A percentile compares a stretch with the other conserved stretches of the same genome.
Evolutionary conservation across 257 asterid species (phyloP).

Genomic region (Ehretia macrophylla): DNA sequence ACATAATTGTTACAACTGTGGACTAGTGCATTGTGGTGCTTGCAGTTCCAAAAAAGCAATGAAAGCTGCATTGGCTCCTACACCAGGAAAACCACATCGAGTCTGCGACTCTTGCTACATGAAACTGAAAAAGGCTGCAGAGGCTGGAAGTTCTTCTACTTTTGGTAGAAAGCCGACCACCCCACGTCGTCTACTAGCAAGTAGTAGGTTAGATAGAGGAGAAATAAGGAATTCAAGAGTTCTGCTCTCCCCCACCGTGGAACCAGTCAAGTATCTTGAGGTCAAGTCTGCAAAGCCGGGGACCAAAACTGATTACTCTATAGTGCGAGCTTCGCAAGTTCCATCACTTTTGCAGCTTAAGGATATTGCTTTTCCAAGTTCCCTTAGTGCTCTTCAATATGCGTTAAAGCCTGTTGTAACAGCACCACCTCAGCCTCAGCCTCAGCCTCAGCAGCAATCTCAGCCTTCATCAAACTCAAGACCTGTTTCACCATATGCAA

Average conservation of each 20-base stretch:
- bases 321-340: slow-evolving; percentile 87
- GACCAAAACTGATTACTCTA: slow-evolving; percentile 36
- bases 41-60: slow-evolving; percentile 88
- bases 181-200: slow-evolving; percentile 46
- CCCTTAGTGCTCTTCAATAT: slow-evolving; percentile 80
- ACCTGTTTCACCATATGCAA: slow-evolving; percentile 78
- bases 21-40: slow-evolving; percentile 83
- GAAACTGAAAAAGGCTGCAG: slow-evolving; percentile 67
- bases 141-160: slow-evolving; percentile 34
- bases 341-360: slow-evolving; percentile 78
- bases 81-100: slow-evolving; percentile 91
- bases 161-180: slow-evolving; percentile 39
- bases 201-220: slow-evolving; percentile 36
- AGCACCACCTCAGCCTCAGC: slow-evolving; percentile 32
- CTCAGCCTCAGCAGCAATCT: slow-evolving; percentile 28
- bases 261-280: slow-evolving; percentile 84
- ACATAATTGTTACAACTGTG: slow-evolving; percentile 85
- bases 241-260: slow-evolving; percentile 61
- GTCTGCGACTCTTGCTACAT: slow-evolving; percentile 77
- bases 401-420: slow-evolving; percentile 67
- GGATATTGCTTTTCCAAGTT: slow-evolving; percentile 89
- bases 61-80: slow-evolving; percentile 88
- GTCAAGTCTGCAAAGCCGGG: slow-evolving; percentile 55
- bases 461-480: slow-evolving; percentile 56
- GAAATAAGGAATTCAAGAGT: slow-evolving; percentile 48